These are phyloP conservation scores for Termitomyces sp. DNA, from an alignment of 768 basidiomycete genomes.

Conservation along the genomic window DNA sequence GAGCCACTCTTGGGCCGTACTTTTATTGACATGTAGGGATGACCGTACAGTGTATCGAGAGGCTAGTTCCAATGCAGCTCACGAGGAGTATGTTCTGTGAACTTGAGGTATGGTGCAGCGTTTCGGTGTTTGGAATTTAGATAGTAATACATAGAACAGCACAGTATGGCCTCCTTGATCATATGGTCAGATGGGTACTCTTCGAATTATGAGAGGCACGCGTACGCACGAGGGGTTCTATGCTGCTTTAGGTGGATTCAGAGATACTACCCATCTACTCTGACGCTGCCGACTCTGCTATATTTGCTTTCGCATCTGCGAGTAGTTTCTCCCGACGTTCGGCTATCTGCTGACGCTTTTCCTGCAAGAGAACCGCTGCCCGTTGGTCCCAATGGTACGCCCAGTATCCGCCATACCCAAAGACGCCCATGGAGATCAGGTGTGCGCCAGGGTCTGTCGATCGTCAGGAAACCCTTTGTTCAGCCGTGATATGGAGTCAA, in stretches of 20 bases:
- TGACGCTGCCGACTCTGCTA: constrained; percentile 1
- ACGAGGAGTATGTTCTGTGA: background rate
- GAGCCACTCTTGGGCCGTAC: background rate
- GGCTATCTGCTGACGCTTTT: constrained; percentile 57
- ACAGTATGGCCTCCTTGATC: constrained; percentile 5
- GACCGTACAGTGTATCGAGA: background rate
- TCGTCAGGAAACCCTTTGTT: background rate
- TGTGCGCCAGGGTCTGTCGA: constrained; percentile 68
- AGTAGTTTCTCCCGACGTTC: constrained; percentile 41
- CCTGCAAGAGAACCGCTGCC: constrained; percentile 54
- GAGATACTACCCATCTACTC: constrained; percentile 4
- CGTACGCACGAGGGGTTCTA: constrained; percentile 12
- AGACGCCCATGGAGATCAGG: constrained; percentile 59
- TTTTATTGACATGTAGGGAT: background rate
- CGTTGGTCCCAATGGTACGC: constrained; percentile 62
- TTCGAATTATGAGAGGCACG: background rate
- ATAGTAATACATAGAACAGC: background rate
- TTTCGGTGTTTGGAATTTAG: constrained; percentile 6
- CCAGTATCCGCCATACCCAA: constrained; percentile 74
- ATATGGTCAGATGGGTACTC: background rate
- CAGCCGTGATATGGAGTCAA: background rate
- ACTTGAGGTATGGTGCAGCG: background rate
- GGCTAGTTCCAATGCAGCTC: background rate
- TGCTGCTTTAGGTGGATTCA: constrained; percentile 6
- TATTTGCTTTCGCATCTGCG: constrained; percentile 19